Conservation (phyloP, 768 basidiomycete genomes). For the Termitomyces sp. region DNA sequence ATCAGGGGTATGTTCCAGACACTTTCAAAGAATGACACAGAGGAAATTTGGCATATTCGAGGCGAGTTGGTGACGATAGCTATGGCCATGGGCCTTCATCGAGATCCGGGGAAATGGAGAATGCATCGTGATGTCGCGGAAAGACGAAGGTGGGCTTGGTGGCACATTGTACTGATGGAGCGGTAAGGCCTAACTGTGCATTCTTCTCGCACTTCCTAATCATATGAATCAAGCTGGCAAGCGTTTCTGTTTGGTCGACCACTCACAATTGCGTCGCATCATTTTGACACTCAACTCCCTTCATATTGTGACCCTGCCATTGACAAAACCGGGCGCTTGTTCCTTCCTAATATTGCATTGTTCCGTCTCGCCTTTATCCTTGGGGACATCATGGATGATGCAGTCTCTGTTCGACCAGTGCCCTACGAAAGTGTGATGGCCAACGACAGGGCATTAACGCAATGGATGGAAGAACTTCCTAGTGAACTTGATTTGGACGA, state of each 20-base stretch:
- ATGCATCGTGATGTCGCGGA: conserved; percentile 70
- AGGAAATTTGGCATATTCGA: conserved; percentile 76
- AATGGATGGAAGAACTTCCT: conserved; percentile 80
- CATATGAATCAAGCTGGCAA: conserved; percentile 60
- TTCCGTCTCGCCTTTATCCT: conserved; percentile 76
- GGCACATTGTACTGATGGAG: conserved; percentile 82
- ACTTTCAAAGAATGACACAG: conserved; percentile 69
- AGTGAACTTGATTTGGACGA: conserved; percentile 74
- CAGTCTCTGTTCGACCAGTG: conserved; percentile 76
- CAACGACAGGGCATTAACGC: conserved; percentile 65
- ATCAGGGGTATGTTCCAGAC: conserved; percentile 70
- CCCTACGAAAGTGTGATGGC: conserved; percentile 69
- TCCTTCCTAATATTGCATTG: conserved; percentile 71
- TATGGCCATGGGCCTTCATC: conserved; percentile 81
- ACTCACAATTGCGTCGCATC: conserved; percentile 69
- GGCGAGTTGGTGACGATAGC: conserved; percentile 74
- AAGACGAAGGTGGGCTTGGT: conserved; percentile 86
- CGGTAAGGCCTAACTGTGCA: conserved; percentile 39
- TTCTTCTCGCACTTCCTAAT: conserved; percentile 3
- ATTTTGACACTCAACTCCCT: conserved; percentile 80
- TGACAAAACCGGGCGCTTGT: conserved; percentile 63
- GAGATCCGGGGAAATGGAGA: conserved; percentile 79
- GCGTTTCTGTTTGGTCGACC: conserved; percentile 86
- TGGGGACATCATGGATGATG: conserved; percentile 84
- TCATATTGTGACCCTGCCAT: conserved; percentile 60